phyloP scores from a whole-genome alignment of 1,284 basidiomycete species.

The Marasmius tenuissimus region DNA sequence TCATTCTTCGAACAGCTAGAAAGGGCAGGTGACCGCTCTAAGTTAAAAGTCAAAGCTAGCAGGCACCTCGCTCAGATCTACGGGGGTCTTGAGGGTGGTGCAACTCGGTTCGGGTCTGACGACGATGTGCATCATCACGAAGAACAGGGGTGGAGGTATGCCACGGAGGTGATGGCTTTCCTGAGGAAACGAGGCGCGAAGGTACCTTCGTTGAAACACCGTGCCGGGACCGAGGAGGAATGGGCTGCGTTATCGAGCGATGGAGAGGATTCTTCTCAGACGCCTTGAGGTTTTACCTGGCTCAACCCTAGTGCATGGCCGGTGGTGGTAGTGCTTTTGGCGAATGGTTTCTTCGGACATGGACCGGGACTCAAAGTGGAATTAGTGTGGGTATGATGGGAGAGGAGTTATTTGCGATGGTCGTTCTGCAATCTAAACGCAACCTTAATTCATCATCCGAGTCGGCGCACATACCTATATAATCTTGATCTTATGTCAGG shows the following conservation, averaged over 20 bases:
- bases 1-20: slow-evolving; percentile 71
- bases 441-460: no score
- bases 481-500: no score
- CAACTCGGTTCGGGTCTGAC: slow-evolving; percentile 7
- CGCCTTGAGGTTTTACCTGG: background rate
- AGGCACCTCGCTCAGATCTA: slow-evolving; percentile 58
- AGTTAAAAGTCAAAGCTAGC: slow-evolving; percentile 48
- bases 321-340: background rate
- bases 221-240: slow-evolving; percentile 47
- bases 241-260: slow-evolving; percentile 69
- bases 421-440: no score
- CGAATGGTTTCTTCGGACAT: no score
- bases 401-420: no score
- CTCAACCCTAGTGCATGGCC: background rate
- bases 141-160: slow-evolving; percentile 52
- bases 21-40: slow-evolving; percentile 40
- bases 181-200: slow-evolving; percentile 64
- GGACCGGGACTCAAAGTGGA: no score
- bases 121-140: background rate
- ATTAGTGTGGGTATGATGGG: no score
- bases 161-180: slow-evolving; percentile 63
- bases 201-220: slow-evolving; percentile 49
- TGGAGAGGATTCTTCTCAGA: slow-evolving; percentile 38
- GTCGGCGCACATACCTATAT: no score
- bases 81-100: slow-evolving; percentile 39